Conservation (phyloP, 805 yeast genomes). For the Zygosaccharomyces siamensis region DNA sequence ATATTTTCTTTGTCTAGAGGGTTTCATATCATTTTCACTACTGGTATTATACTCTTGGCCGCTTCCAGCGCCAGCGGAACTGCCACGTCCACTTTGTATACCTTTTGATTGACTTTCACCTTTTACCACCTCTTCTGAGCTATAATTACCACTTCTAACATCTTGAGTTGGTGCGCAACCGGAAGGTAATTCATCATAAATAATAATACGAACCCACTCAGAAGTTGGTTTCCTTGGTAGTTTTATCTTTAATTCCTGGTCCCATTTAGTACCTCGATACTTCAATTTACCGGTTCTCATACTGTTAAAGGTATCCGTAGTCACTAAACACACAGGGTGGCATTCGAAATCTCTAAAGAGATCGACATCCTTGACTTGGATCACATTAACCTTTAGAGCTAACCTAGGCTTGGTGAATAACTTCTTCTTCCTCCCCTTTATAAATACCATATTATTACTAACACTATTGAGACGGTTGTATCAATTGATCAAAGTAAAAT, state of each 20-base stretch:
- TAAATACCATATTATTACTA: conserved; percentile 15
- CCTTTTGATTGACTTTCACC: not conserved
- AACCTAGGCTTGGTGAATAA: conserved; percentile 13
- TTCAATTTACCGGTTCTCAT: conserved; percentile 23
- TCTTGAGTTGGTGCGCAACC: conserved; percentile 8
- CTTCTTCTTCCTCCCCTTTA: conserved; percentile 16
- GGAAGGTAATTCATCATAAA: conserved; percentile 28
- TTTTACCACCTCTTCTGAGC: not conserved
- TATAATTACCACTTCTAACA: not conserved
- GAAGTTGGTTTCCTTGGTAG: conserved; percentile 27
- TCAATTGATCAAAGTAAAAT: not conserved
- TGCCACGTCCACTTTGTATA: not conserved
- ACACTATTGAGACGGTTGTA: not conserved
- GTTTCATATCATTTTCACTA: not conserved
- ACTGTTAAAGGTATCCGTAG: conserved; percentile 25
- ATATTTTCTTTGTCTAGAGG: conserved; percentile 14
- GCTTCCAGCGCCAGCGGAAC: not conserved
- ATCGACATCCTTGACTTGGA: conserved; percentile 24
- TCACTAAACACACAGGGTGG: conserved; percentile 30
- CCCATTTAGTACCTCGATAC: conserved; percentile 25
- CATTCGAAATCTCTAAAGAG: conserved; percentile 26
- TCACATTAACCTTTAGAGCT: conserved; percentile 20
- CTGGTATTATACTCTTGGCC: not conserved
- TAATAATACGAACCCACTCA: conserved; percentile 27
- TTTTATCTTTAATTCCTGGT: conserved; percentile 26